These are phyloP conservation scores for Malus sieversii DNA, from an alignment of 306 rosid species.

Conservation along the genomic window DNA sequence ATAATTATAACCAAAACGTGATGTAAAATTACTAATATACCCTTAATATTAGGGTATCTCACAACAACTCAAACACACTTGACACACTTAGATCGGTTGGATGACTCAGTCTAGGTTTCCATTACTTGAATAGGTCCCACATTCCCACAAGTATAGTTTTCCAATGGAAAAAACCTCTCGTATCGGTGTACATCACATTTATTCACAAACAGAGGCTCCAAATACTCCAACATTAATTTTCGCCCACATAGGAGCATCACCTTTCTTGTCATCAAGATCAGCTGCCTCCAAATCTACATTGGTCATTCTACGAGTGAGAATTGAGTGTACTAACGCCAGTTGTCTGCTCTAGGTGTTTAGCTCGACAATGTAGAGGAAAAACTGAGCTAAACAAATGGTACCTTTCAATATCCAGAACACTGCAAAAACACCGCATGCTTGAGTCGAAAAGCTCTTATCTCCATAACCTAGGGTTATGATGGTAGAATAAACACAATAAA, in stretches of 20 bases:
- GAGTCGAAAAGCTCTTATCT: slow-evolving; percentile 73
- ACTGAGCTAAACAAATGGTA: slow-evolving; percentile 63
- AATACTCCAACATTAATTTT: background rate
- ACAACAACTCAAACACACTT: too few relatives aligned
- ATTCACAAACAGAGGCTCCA: slow-evolving; percentile 77
- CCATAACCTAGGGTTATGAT: slow-evolving; percentile 54
- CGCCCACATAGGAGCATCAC: too few relatives aligned
- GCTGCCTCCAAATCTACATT: slow-evolving; percentile 70
- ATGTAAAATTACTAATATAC: too few relatives aligned
- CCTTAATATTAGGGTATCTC: too few relatives aligned
- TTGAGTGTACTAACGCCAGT: slow-evolving; percentile 44
- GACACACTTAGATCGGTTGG: slow-evolving; percentile 4
- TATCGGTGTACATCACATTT: slow-evolving; percentile 82
- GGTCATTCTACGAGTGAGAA: slow-evolving; percentile 52
- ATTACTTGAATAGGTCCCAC: slow-evolving; percentile 61
- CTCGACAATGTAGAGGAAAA: slow-evolving; percentile 69
- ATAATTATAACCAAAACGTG: too few relatives aligned
- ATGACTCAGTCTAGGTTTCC: slow-evolving; percentile 71
- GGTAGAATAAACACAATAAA: slow-evolving; percentile 46
- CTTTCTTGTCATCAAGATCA: slow-evolving; percentile 41
- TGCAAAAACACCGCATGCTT: slow-evolving; percentile 48
- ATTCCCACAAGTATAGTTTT: slow-evolving; percentile 67
- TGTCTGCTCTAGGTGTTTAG: slow-evolving; percentile 56
- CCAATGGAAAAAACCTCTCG: slow-evolving; percentile 76
- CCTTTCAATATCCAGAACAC: slow-evolving; percentile 70